Evolutionary conservation across 176 grass and related monocot genomes (phyloP), one percentile per base, ranked within the genome.

Genomic region (Typha latifolia): DNA sequence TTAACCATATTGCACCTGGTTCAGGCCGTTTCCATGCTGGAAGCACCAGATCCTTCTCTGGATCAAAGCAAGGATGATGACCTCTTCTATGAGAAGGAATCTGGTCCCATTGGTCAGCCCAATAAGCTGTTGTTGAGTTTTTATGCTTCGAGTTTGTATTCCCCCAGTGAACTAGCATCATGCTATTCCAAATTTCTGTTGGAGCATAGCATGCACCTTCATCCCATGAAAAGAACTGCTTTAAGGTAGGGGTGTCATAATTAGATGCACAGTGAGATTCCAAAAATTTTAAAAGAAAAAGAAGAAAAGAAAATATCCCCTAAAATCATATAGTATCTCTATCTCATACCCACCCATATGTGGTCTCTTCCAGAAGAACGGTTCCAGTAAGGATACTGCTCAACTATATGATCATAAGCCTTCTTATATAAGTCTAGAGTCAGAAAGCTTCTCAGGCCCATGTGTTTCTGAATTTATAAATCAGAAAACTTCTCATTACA

Each of bases 151-250:
- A 78, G 66, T 97, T 92, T 49, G 94, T 91, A 79, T 97, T 97
- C 50, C 94, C 94, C 94, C 94, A 97, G 59, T 97, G 94, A 68
- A 92, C 85, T 62, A 97, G 81, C 88, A 97, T 92, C 80, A 89
- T 97, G 78, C 83, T 89, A 15, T 89, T 84, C 94, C 94, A 92
- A 63, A 97, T 97, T 66, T 97, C 89, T 84, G 73, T 90, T 55
- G 94, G 94, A 77, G 94, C 85, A 89, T 81, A 97, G 78, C 89
- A 97, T 51, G 94, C 94, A 74, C 83, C 94, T 97, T 97, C 94
- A 75, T 97, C 94, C 94, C 89, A 97, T 62, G 94, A 92, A 82
- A 92, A 97, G 49, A 92, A 90, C 94, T 92, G 85, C 57, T 66
- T 51, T 75, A 63, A 72, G 31, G 32, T 52, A 80, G 71, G 19